These are phyloP conservation scores for Setaria italica DNA, from an alignment of 202 grass and related monocot species.

Conservation along the genomic window DNA sequence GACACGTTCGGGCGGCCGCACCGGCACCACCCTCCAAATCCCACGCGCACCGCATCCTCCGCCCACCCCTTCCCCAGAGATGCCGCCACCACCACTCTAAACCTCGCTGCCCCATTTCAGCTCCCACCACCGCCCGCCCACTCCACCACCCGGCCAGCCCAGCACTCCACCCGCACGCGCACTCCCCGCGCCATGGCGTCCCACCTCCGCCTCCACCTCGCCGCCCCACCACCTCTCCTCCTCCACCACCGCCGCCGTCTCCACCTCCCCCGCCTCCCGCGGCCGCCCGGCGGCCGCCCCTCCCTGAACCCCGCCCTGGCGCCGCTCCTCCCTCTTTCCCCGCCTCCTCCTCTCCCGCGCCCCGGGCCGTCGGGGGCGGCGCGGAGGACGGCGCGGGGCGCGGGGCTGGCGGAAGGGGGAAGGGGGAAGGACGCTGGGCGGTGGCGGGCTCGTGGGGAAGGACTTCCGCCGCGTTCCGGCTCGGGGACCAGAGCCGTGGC, in stretches of 20 bases:
- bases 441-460: constrained; percentile 58
- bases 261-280: not conserved
- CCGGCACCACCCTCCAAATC: constrained; percentile 31
- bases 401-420: constrained; percentile 39
- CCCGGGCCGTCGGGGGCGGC: constrained; percentile 16
- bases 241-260: not conserved
- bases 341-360: not conserved
- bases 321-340: not conserved
- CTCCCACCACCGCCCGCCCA: not conserved
- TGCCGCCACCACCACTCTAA: constrained; percentile 35
- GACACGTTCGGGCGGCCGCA: not conserved
- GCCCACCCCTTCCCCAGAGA: constrained; percentile 25
- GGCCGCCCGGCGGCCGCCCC: not conserved
- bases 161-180: not conserved
- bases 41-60: constrained; percentile 44
- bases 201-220: constrained; percentile 49
- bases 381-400: constrained; percentile 14
- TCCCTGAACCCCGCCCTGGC: not conserved
- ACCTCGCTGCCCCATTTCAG: constrained; percentile 20
- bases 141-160: not conserved
- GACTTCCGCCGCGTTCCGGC: constrained; percentile 75
- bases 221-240: constrained; percentile 29
- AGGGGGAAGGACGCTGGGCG: constrained; percentile 6
- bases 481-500: constrained; percentile 65
- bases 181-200: constrained; percentile 43